These are phyloP conservation scores for Dothistroma pini DNA, from an alignment of 2,329 filamentous ascomycete genomes.

Conservation along the genomic window DNA sequence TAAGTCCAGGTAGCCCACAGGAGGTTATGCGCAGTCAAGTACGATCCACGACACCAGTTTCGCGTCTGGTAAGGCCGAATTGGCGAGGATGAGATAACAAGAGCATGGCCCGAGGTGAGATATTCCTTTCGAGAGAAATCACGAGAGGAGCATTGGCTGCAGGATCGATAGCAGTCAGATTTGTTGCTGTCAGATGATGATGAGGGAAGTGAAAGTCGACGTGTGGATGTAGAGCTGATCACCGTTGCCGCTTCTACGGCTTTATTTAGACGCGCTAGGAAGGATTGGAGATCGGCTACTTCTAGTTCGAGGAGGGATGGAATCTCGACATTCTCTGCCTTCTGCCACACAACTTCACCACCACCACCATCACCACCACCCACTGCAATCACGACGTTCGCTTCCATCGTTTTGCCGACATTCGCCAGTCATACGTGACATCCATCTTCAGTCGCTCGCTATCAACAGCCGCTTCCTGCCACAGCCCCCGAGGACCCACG, in stretches of 20 bases:
- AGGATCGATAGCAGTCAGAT: too few relatives aligned
- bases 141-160: too few relatives aligned
- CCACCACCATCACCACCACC: neutral
- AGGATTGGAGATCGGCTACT: neutral
- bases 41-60: too few relatives aligned
- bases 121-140: too few relatives aligned
- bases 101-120: too few relatives aligned
- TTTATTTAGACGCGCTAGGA: neutral
- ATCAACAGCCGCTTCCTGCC: neutral
- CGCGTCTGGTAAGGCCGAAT: too few relatives aligned
- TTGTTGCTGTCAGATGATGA: too few relatives aligned
- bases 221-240: neutral
- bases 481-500: slow-evolving; percentile 1
- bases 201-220: neutral
- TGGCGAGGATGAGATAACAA: too few relatives aligned
- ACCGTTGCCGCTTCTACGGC: neutral
- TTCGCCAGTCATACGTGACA: slow-evolving; percentile 3
- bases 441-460: slow-evolving; percentile 3
- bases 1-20: too few relatives aligned
- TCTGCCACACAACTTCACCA: neutral
- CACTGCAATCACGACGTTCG: neutral
- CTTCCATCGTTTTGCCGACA: slow-evolving; percentile 1
- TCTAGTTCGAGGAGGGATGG: neutral
- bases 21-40: too few relatives aligned
- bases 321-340: slow-evolving; percentile 1